These are phyloP conservation scores for Lobosporangium transversale DNA, from an alignment of 192 early-diverging fungal species.

Conservation along the genomic window DNA sequence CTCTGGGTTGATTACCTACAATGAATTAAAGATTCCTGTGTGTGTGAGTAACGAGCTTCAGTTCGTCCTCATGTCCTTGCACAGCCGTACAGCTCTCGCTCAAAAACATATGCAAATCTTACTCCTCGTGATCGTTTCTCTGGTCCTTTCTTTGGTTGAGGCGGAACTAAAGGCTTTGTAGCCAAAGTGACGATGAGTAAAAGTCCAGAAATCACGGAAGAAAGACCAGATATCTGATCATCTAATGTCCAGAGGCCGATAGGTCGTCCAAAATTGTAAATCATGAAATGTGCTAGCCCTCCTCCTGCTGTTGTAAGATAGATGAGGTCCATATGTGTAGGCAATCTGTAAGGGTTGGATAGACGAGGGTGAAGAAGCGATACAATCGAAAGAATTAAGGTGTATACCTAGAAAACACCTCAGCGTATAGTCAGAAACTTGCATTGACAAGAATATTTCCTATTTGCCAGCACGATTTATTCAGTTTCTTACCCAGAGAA, in stretches of 20 bases:
- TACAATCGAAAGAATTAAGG: conserved; percentile 40
- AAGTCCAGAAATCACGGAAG: conserved; percentile 15
- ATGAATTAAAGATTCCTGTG: no score
- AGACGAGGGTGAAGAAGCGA: conserved; percentile 49
- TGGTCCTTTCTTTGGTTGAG: conserved; percentile 42
- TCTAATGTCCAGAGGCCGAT: conserved; percentile 47
- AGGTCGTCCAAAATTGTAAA: conserved; percentile 38
- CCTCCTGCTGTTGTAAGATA: conserved; percentile 37
- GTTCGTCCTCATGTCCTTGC: no score
- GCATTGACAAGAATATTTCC: neutral
- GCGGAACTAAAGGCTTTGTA: conserved; percentile 43
- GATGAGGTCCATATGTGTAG: conserved; percentile 47
- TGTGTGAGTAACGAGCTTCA: no score
- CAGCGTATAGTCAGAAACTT: neutral
- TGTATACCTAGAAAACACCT: conserved; percentile 25
- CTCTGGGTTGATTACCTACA: conserved; percentile 47
- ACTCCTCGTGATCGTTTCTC: conserved; percentile 39
- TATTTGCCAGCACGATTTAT: no score
- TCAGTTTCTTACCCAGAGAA: conserved; percentile 45
- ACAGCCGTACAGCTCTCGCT: no score
- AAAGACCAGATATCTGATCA: conserved; percentile 46
- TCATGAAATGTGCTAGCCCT: conserved; percentile 33
- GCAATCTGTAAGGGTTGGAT: conserved; percentile 33
- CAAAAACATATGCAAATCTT: conserved; percentile 1
- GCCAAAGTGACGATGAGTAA: conserved; percentile 34